A percentile compares a stretch with the other conserved stretches of the same genome.
Conservation (phyloP, 1,139 yeast genomes). For the Eremothecium coryli region DNA sequence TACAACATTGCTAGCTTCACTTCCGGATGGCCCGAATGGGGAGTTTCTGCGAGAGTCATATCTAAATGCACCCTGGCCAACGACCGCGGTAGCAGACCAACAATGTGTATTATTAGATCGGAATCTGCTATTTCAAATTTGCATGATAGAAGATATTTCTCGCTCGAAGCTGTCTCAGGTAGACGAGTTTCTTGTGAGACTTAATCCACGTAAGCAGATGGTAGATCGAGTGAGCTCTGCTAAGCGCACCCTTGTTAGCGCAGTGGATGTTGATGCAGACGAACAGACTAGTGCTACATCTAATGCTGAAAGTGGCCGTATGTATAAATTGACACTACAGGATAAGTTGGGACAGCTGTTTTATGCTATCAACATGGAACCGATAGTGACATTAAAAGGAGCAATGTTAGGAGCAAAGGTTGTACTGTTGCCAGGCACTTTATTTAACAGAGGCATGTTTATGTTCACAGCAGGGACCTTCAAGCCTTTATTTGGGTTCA, state of each 20-base stretch:
- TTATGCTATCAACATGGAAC: conserved; percentile 32
- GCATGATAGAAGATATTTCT: conserved; percentile 33
- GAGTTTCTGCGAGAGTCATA: conserved; percentile 12
- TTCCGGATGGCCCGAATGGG: background rate
- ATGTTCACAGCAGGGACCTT: conserved; percentile 17
- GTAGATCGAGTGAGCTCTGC: conserved; percentile 23
- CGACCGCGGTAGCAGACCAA: conserved; percentile 13
- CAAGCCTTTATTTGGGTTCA: conserved; percentile 25
- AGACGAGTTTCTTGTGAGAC: conserved; percentile 27
- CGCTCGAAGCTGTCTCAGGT: conserved; percentile 31
- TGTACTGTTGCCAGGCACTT: conserved; percentile 20
- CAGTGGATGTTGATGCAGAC: conserved; percentile 18
- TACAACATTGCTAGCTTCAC: background rate
- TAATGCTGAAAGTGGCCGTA: conserved; percentile 6
- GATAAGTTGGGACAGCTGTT: conserved; percentile 32
- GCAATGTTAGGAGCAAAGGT: conserved; percentile 27
- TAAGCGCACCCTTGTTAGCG: conserved; percentile 16
- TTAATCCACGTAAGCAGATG: conserved; percentile 26
- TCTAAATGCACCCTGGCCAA: conserved; percentile 21
- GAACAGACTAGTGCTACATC: conserved; percentile 10
- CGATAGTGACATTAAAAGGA: conserved; percentile 21
- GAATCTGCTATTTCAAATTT: conserved; percentile 34
- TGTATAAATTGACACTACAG: conserved; percentile 34
- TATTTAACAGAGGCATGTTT: conserved; percentile 26
- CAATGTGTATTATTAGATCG: conserved; percentile 16